Evolutionary conservation across 1,139 yeast genomes (phyloP), one percentile per base, ranked within the genome.

Genomic region (Meyerozyma sp.): DNA sequence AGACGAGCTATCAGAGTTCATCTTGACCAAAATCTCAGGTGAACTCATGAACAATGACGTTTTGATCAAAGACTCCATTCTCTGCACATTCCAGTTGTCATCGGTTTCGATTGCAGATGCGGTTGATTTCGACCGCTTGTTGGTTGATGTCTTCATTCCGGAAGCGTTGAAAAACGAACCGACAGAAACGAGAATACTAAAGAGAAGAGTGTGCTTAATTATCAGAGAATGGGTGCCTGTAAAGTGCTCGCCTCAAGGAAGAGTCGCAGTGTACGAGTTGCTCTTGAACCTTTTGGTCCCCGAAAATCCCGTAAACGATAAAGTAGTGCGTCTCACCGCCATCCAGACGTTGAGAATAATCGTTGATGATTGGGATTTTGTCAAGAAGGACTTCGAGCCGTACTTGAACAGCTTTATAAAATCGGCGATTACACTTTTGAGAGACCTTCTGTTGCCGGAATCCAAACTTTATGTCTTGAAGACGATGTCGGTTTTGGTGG

Each of bases 311-410:
- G 66, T 74, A 27, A 77, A 81, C 51, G 97, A 91, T 57, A 70
- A 75, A 43, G 95, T 89, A 14, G 95, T 93, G 1, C 76, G 76
- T 52, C 61, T 91, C 21, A 80, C 95, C 2, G 83, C 94, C 0
- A 71, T 86, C n/a, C 86, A 84, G 54, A 79, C 91, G 0, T 65
- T 90, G 13, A 74, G 82, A 49, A 72, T 78, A 25, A 73, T 86
- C 40, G 71, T 90, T 26, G 93, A 88, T 48, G 97, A 89, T 53
- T 89, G 95, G 90, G 93, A 86, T 49, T 90, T 91, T 58, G 74
- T 81, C 36, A 81, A 86, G 46, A 68, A 66, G 10, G 79, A 72
- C 36, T 88, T 93, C 54, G 66, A 76, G 46, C 90, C 94, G 1
- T 89, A 65, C 55, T 66, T 86, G 44, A 73, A 77, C 32, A 69